Base-by-base conservation (phyloP, 805 yeast species). In the Candida dajiaensis region DNA sequence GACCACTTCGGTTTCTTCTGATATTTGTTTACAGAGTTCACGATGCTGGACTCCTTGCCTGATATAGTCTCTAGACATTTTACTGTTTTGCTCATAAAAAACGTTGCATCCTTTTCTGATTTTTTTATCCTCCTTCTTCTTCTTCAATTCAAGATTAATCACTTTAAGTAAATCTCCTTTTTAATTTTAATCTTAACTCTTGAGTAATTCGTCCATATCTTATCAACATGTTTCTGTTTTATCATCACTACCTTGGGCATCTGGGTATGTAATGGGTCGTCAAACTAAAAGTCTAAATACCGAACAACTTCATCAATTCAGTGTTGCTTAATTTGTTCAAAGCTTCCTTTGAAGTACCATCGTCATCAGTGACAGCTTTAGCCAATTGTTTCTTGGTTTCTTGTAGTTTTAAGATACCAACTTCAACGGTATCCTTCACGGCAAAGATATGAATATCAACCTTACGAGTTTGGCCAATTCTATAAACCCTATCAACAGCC, bases 401-500 rank as follows among this genome's bases (percentile, higher is more conserved):
- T 63, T 90, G 98, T 37, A 90, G 83, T 52, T 77, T 71, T 36
- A 90, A 70, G 89, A 90, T 90, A 51, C 87, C 80, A 45, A 79
- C 87, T 63, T 90, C 97, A 16, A 90, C 85, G 46, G 90, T 78
- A 45, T 80, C 79, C 51, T 80, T 79, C 58, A 89, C 78, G 26
- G 89, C 85, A 57, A 89, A 89, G 48, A 96, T 68, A 6, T 77
- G 70, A 31, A 90, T 88, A 49, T 76, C 78, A 10, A 90, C 97
- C 22, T 75, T 74, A 19, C 71, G 75, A 5, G 72, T 70, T 61
- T 90, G 97, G 0, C 97, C 97, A 59, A 90, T 85, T 52, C 97
- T 74, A 61, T 90, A 96, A n/a, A 90, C 77, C 56, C 97, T 67
- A 65, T 89, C 96, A 45, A 89, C 83, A 0, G 96, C 96, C 61